These are phyloP conservation scores for Rhizophagus prolifer DNA, from an alignment of 192 early-diverging fungal species.

Conservation along the genomic window DNA sequence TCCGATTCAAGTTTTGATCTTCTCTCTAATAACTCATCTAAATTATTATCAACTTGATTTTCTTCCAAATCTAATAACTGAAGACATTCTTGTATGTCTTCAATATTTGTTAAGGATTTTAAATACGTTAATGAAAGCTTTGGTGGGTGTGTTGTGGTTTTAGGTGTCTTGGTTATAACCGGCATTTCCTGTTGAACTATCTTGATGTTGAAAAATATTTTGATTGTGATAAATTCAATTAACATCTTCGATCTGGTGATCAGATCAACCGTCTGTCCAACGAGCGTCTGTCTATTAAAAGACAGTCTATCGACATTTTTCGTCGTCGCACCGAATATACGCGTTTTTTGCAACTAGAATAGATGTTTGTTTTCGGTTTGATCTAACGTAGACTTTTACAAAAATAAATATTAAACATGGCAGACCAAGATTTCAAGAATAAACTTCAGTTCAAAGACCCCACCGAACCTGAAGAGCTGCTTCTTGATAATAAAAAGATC, in stretches of 20 bases:
- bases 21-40: slow-evolving; percentile 58
- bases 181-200: background rate
- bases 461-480: slow-evolving; percentile 14
- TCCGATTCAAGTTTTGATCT: slow-evolving; percentile 48
- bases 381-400: background rate
- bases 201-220: too few relatives aligned
- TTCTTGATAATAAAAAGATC: slow-evolving; percentile 30
- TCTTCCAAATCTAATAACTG: slow-evolving; percentile 62
- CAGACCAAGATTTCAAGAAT: slow-evolving; percentile 25
- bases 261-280: background rate
- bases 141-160: slow-evolving; percentile 3
- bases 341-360: background rate
- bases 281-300: background rate
- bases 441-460: slow-evolving; percentile 31
- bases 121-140: slow-evolving; percentile 34
- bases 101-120: slow-evolving; percentile 57
- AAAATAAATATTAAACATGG: background rate
- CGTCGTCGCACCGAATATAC: background rate
- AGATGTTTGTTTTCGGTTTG: background rate
- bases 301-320: background rate
- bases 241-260: background rate
- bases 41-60: slow-evolving; percentile 53
- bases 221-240: too few relatives aligned
- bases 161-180: background rate
- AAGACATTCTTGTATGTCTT: slow-evolving; percentile 61